A percentile compares a stretch with the other conserved stretches of the same genome.
Evolutionary conservation across 2,329 filamentous ascomycete genomes (phyloP).

Genomic region (Aspergillus caelatus): DNA sequence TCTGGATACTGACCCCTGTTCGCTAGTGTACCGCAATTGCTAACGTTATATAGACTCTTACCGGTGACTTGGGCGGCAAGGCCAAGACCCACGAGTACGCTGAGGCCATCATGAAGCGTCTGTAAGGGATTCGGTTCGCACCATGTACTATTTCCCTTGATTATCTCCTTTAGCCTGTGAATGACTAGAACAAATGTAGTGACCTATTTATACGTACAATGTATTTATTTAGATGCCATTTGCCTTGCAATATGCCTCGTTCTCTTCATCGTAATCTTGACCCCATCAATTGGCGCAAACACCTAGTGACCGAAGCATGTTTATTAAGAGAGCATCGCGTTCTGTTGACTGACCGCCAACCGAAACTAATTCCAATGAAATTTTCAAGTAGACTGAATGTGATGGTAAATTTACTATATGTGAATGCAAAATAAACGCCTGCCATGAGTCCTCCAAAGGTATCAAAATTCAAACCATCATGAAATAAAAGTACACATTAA

Average conservation of each 20-base stretch:
- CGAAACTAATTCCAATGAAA: not conserved
- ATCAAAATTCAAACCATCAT: constrained; percentile 23
- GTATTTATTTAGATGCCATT: constrained; percentile 33
- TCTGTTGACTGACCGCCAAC: not conserved
- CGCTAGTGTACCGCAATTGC: constrained; percentile 4
- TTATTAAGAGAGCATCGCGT: not conserved
- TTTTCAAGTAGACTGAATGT: not conserved
- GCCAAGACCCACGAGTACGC: constrained; percentile 96
- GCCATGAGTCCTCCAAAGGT: constrained; percentile 25
- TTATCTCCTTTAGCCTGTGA: constrained; percentile 37
- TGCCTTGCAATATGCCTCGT: not conserved
- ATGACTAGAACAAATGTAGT: constrained; percentile 40
- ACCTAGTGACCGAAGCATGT: not conserved
- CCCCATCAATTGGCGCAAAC: not conserved
- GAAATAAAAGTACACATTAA: constrained; percentile 9
- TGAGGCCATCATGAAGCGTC: constrained; percentile 77
- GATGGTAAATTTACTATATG: not conserved
- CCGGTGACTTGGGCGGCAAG: constrained; percentile 93
- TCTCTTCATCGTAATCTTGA: not conserved
- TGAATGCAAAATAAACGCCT: constrained; percentile 18
- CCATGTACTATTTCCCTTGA: constrained; percentile 41
- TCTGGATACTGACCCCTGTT: not conserved
- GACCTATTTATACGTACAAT: constrained; percentile 35
- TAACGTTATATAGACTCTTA: constrained; percentile 63
- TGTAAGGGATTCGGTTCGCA: constrained; percentile 43